Conservation (phyloP, 2,329 filamentous ascomycete genomes). For the Lachnellula occidentalis region DNA sequence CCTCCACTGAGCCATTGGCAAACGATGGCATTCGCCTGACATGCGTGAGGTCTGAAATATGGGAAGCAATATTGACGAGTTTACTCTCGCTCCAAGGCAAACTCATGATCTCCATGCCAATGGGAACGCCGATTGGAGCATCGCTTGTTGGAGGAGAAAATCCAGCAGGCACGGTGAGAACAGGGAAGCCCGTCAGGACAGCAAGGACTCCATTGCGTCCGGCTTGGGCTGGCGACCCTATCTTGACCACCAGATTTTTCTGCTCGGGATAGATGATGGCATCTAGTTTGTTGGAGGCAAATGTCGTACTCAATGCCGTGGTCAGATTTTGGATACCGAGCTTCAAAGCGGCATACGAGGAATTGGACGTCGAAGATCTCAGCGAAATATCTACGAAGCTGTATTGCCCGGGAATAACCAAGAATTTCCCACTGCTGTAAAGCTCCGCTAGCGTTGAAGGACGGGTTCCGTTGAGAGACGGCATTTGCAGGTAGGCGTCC, state of each 20-base stretch:
- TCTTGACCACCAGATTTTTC: constrained; percentile 54
- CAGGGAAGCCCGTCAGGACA: constrained; percentile 37
- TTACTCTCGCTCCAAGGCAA: constrained; percentile 48
- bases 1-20: constrained; percentile 37
- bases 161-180: constrained; percentile 45
- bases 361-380: constrained; percentile 45
- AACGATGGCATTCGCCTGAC: constrained; percentile 43
- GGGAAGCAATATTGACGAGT: constrained; percentile 48
- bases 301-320: constrained; percentile 43
- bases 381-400: constrained; percentile 46
- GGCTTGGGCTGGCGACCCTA: constrained; percentile 51
- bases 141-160: constrained; percentile 44
- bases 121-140: constrained; percentile 52
- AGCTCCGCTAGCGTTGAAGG: constrained; percentile 44
- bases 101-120: constrained; percentile 61
- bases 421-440: constrained; percentile 45
- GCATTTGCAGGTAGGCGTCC: constrained; percentile 47
- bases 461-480: constrained; percentile 37
- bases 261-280: constrained; percentile 61
- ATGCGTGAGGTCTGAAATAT: constrained; percentile 41
- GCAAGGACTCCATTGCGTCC: constrained; percentile 47
- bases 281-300: constrained; percentile 44
- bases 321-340: constrained; percentile 48
- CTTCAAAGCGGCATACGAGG: constrained; percentile 43
- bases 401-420: constrained; percentile 56